Evolutionary conservation across 495 filamentous ascomycete genomes (phyloP).

Genomic region (Sphaerosporella brunnea): DNA sequence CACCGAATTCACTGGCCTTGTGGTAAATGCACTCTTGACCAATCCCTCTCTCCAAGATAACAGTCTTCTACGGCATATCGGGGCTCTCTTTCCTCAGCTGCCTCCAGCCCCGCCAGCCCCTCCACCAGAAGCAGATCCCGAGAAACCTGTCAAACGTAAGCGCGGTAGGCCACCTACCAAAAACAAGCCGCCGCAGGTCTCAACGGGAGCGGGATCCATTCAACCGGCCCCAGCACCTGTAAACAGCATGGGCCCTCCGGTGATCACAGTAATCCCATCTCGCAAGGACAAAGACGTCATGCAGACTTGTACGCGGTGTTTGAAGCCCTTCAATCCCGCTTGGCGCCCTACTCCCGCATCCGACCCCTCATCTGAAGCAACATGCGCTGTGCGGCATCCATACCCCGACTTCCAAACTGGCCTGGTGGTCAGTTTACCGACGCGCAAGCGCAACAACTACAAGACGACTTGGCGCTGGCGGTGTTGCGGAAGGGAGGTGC

Average conservation of each 20-base stretch:
- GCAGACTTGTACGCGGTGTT: conserved; percentile 19
- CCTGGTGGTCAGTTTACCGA: conserved; percentile 16
- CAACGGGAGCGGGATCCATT: neutral
- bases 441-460: conserved; percentile 20
- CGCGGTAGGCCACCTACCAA: conserved; percentile 5
- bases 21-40: conserved; percentile 19
- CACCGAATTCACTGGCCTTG: conserved; percentile 12
- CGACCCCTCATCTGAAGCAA: conserved; percentile 19
- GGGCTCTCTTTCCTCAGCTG: conserved; percentile 15
- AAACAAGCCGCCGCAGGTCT: conserved; percentile 4
- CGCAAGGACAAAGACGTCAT: conserved; percentile 12
- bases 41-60: conserved; percentile 20
- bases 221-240: neutral
- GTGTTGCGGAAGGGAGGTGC: conserved; percentile 22
- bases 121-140: conserved; percentile 3
- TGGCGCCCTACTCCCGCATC: conserved; percentile 23
- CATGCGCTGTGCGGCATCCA: conserved; percentile 23
- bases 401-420: conserved; percentile 19
- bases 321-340: conserved; percentile 22
- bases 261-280: neutral
- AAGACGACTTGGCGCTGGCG: conserved; percentile 25
- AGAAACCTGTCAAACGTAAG: conserved; percentile 4
- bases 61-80: conserved; percentile 20
- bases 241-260: neutral
- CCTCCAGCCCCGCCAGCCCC: conserved; percentile 5